phyloP scores from a whole-genome alignment of 805 yeast species.

The Schwanniomyces pseudopolymorphus region DNA sequence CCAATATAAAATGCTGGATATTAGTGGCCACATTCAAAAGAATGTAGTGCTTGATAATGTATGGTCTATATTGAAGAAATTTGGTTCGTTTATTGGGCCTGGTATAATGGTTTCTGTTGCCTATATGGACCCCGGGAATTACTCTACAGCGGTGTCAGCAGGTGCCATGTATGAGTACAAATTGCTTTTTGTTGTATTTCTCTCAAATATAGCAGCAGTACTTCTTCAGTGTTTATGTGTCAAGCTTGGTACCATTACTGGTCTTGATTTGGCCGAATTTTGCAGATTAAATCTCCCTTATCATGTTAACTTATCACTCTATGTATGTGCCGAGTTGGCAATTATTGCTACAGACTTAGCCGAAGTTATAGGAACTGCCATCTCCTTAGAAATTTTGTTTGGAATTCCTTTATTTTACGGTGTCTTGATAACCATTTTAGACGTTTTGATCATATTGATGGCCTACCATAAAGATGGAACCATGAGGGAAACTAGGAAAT shows the following conservation, averaged over 20 bases:
- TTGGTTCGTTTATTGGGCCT: conserved; percentile 79
- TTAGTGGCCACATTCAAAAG: neutral
- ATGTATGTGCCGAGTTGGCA: conserved; percentile 82
- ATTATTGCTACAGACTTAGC: conserved; percentile 96
- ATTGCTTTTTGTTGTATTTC: conserved; percentile 70
- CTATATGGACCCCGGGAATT: conserved; percentile 97
- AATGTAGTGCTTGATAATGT: neutral
- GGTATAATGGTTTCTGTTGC: conserved; percentile 95
- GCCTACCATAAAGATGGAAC: conserved; percentile 88
- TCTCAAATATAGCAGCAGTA: conserved; percentile 85
- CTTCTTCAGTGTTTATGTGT: conserved; percentile 83
- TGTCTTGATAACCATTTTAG: conserved; percentile 79
- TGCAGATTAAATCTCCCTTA: conserved; percentile 74
- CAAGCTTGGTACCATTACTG: conserved; percentile 90
- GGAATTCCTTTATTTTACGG: conserved; percentile 80
- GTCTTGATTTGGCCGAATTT: conserved; percentile 84
- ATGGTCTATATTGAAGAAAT: conserved; percentile 36
- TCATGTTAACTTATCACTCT: conserved; percentile 58
- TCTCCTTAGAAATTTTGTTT: conserved; percentile 81
- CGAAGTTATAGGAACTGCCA: conserved; percentile 97
- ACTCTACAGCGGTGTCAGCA: conserved; percentile 90
- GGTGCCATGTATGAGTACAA: conserved; percentile 86
- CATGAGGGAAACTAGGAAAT: conserved; percentile 69
- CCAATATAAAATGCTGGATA: neutral
- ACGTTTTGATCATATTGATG: conserved; percentile 79